phyloP scores from a whole-genome alignment of 176 grass and related monocot species.

The Carex cristatella region DNA sequence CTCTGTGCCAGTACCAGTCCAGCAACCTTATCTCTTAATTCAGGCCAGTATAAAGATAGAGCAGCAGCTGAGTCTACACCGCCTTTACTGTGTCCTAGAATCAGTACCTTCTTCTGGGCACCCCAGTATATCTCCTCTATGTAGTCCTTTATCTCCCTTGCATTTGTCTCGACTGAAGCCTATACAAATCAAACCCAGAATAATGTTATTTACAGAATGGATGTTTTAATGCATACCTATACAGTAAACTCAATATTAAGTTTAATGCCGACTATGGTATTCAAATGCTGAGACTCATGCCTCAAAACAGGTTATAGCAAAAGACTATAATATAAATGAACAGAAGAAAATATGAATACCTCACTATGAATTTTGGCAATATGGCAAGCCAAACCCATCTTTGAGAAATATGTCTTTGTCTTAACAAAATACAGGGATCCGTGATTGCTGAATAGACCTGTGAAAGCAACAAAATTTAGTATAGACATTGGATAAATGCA shows the following conservation, averaged over 20 bases:
- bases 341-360: constrained; percentile 35
- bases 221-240: background rate
- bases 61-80: constrained; percentile 86
- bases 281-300: background rate
- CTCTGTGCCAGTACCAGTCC: constrained; percentile 83
- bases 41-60: constrained; percentile 70
- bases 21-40: constrained; percentile 85
- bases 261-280: background rate
- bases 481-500: constrained; percentile 15
- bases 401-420: constrained; percentile 83
- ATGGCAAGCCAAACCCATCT: constrained; percentile 86
- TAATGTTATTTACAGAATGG: background rate
- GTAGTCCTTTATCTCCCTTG: constrained; percentile 77
- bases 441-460: constrained; percentile 91
- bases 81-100: constrained; percentile 92
- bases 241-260: background rate
- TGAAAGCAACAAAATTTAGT: constrained; percentile 19
- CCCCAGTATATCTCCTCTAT: constrained; percentile 96
- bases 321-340: background rate
- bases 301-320: background rate
- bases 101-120: constrained; percentile 65
- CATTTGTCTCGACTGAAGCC: constrained; percentile 83
- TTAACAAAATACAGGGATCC: constrained; percentile 92
- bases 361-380: constrained; percentile 94
- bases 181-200: constrained; percentile 14